phyloP scores from a whole-genome alignment of 441 rosid genomes.

The Brassica balearica region DNA sequence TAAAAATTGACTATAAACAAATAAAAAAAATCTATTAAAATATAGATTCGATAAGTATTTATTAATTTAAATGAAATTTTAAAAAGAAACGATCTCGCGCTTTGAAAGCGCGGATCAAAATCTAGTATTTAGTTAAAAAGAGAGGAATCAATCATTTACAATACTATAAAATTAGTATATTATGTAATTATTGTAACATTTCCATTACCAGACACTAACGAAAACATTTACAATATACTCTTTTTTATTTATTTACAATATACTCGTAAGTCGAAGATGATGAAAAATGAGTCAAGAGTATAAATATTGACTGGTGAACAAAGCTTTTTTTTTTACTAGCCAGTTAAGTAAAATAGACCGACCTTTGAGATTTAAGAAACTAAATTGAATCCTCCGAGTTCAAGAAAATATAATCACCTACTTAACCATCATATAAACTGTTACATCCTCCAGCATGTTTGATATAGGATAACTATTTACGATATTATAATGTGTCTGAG shows the following conservation, averaged over 20 bases:
- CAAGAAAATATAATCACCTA: not conserved
- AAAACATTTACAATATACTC: not conserved
- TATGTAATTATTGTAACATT: constrained; percentile 5
- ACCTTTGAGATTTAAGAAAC: not conserved
- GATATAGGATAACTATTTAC: not conserved
- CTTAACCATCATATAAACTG: not conserved
- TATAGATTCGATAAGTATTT: too few relatives aligned
- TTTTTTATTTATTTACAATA: not conserved
- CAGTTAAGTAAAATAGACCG: not conserved
- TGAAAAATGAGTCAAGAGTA: not conserved
- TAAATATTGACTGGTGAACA: not conserved
- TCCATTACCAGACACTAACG: not conserved
- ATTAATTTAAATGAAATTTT: too few relatives aligned
- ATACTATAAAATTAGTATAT: too few relatives aligned
- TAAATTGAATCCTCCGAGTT: not conserved
- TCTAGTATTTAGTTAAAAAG: not conserved
- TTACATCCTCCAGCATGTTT: not conserved
- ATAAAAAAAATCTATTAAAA: too few relatives aligned
- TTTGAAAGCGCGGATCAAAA: too few relatives aligned
- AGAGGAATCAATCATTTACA: constrained; percentile 1
- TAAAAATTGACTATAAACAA: too few relatives aligned
- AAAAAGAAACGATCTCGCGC: too few relatives aligned
- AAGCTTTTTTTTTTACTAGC: not conserved
- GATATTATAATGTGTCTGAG: not conserved
- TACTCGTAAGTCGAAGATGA: constrained; percentile 2